phyloP scores from a whole-genome alignment of 108 stramenopile species.

The Pinguiococcus pyrenoidosus region DNA sequence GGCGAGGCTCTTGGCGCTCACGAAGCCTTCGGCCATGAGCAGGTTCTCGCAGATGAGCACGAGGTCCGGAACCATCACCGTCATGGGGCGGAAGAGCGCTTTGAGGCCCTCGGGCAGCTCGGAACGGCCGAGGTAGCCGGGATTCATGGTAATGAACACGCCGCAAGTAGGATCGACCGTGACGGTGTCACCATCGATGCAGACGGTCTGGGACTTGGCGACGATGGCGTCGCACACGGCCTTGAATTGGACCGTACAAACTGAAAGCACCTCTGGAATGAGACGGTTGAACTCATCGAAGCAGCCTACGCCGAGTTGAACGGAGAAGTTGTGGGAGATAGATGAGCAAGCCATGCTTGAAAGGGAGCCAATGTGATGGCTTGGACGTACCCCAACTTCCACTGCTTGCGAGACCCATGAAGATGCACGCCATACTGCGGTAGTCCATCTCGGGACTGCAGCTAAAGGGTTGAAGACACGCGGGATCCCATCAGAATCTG shows the following conservation, averaged over 20 bases:
- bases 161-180: slow-evolving; percentile 47
- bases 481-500: too few relatives aligned
- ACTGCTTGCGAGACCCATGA: slow-evolving; percentile 40
- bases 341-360: slow-evolving; percentile 38
- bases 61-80: slow-evolving; percentile 59
- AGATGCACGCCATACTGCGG: slow-evolving; percentile 52
- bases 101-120: slow-evolving; percentile 60
- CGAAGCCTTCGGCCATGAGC: slow-evolving; percentile 59
- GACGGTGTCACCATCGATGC: slow-evolving; percentile 38
- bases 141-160: slow-evolving; percentile 64
- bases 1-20: slow-evolving; percentile 44
- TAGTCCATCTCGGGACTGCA: slow-evolving; percentile 60
- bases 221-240: slow-evolving; percentile 27
- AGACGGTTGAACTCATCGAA: slow-evolving; percentile 66
- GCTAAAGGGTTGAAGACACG: too few relatives aligned
- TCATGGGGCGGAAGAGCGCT: slow-evolving; percentile 58
- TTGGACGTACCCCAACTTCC: background rate
- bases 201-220: slow-evolving; percentile 1
- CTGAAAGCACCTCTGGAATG: slow-evolving; percentile 44
- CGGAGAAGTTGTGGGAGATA: too few relatives aligned
- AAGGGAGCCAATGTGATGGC: background rate
- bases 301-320: too few relatives aligned
- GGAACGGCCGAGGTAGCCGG: slow-evolving; percentile 54
- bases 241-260: slow-evolving; percentile 36
- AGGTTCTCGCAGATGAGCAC: slow-evolving; percentile 61